Conservation (phyloP, 371 early-diverging fungal genomes). For the Apophysomyces elegans region DNA sequence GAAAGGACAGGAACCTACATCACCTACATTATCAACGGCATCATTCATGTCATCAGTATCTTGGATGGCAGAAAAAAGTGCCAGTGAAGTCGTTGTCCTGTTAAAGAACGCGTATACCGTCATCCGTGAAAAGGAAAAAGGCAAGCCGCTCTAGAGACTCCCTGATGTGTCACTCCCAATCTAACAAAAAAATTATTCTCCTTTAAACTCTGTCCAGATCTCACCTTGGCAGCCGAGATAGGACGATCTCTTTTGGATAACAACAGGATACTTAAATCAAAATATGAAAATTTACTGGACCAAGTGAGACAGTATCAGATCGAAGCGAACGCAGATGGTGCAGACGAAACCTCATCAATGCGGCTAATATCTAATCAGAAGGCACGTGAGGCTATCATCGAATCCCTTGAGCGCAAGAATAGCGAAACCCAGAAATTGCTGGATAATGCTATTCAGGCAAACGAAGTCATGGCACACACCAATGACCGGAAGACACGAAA, state of each 20-base stretch:
- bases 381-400: constrained; percentile 41
- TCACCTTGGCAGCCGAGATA: constrained; percentile 59
- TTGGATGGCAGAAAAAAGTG: constrained; percentile 50
- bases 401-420: constrained; percentile 45
- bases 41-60: constrained; percentile 44
- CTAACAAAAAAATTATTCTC: constrained; percentile 1
- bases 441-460: constrained; percentile 34
- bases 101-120: constrained; percentile 44
- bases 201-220: constrained; percentile 36
- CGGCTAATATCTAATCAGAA: constrained; percentile 32
- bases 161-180: neutral
- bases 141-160: constrained; percentile 18
- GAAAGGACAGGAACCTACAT: constrained; percentile 21
- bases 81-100: constrained; percentile 36
- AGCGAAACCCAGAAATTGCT: constrained; percentile 39
- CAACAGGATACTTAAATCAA: constrained; percentile 51
- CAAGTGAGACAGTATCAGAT: constrained; percentile 29
- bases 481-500: constrained; percentile 33
- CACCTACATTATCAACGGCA: constrained; percentile 37
- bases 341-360: constrained; percentile 23
- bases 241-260: constrained; percentile 61
- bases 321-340: constrained; percentile 10
- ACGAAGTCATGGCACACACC: constrained; percentile 18
- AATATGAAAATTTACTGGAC: constrained; percentile 51
- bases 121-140: constrained; percentile 45